These are phyloP conservation scores for Apiospora malaysiana DNA, from an alignment of 2,329 filamentous ascomycete genomes.

Conservation along the genomic window DNA sequence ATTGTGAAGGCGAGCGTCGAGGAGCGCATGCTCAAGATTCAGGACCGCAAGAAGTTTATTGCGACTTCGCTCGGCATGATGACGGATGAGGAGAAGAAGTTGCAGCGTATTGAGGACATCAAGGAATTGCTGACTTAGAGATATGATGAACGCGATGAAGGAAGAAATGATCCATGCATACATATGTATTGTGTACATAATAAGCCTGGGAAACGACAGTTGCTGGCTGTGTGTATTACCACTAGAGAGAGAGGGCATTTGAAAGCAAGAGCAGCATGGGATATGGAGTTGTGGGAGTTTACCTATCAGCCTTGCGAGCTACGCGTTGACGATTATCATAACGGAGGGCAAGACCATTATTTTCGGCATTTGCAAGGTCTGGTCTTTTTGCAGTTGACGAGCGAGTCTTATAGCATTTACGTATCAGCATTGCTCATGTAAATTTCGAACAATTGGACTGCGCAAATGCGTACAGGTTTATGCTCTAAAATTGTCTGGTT, in stretches of 20 bases:
- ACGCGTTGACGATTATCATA: neutral
- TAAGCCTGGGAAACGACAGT: neutral
- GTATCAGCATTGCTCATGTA: neutral
- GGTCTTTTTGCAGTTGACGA: neutral
- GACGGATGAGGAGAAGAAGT: slow-evolving; percentile 89
- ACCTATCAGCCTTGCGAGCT: neutral
- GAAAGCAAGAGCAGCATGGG: neutral
- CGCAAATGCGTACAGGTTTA: neutral
- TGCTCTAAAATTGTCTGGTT: neutral
- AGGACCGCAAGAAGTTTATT: slow-evolving; percentile 95
- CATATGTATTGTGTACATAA: neutral
- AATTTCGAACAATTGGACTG: neutral
- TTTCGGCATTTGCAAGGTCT: neutral
- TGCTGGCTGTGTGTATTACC: neutral
- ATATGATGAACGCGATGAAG: neutral
- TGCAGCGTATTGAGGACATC: slow-evolving; percentile 91
- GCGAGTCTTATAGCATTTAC: neutral
- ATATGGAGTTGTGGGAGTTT: slow-evolving; percentile 3
- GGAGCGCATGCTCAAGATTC: slow-evolving; percentile 90
- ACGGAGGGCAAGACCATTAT: neutral
- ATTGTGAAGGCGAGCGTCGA: slow-evolving; percentile 92
- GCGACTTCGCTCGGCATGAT: slow-evolving; percentile 96
- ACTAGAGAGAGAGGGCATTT: neutral
- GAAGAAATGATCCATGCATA: neutral
- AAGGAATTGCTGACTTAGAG: slow-evolving; percentile 79